phyloP scores from a whole-genome alignment of 768 basidiomycete genomes.

The Boletus coccyginus region DNA sequence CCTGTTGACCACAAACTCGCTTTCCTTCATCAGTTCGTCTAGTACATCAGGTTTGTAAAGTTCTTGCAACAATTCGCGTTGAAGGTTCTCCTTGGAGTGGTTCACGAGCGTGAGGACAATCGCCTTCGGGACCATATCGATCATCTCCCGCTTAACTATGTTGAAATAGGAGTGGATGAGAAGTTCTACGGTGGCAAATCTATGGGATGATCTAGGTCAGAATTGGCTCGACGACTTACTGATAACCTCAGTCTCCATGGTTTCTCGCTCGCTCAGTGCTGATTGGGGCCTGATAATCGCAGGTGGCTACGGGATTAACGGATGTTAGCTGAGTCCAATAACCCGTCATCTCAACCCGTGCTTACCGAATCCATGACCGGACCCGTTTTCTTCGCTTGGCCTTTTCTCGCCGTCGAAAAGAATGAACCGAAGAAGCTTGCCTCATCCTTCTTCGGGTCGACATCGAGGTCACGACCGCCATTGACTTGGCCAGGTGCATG shows the following conservation, averaged over 20 bases:
- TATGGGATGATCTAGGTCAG: not conserved
- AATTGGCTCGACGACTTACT: constrained; percentile 54
- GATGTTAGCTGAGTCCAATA: constrained; percentile 5
- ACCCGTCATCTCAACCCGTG: constrained; percentile 10
- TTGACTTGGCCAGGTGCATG: constrained; percentile 65
- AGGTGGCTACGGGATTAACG: constrained; percentile 57
- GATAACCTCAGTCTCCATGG: constrained; percentile 99
- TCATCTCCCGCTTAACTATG: constrained; percentile 99
- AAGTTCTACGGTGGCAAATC: constrained; percentile 55
- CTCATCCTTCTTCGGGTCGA: constrained; percentile 87
- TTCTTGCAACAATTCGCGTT: constrained; percentile 91
- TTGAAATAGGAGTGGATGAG: constrained; percentile 97
- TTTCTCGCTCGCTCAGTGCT: constrained; percentile 90
- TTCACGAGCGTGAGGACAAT: constrained; percentile 89
- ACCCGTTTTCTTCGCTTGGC: constrained; percentile 61
- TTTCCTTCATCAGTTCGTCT: constrained; percentile 93
- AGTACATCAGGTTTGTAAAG: constrained; percentile 96
- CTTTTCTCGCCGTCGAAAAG: constrained; percentile 69
- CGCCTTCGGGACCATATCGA: constrained; percentile 98
- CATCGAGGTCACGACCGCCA: constrained; percentile 93
- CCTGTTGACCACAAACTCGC: constrained; percentile 82
- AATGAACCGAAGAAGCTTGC: constrained; percentile 93
- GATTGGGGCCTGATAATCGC: constrained; percentile 84
- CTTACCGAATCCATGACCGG: constrained; percentile 57
- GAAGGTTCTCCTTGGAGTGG: constrained; percentile 91